Percentiles rank a stretch among this genome's conserved stretches.
Evolutionary conservation across 2,329 filamentous ascomycete species (phyloP).

Genomic region (Amesomyces nigricolor): DNA sequence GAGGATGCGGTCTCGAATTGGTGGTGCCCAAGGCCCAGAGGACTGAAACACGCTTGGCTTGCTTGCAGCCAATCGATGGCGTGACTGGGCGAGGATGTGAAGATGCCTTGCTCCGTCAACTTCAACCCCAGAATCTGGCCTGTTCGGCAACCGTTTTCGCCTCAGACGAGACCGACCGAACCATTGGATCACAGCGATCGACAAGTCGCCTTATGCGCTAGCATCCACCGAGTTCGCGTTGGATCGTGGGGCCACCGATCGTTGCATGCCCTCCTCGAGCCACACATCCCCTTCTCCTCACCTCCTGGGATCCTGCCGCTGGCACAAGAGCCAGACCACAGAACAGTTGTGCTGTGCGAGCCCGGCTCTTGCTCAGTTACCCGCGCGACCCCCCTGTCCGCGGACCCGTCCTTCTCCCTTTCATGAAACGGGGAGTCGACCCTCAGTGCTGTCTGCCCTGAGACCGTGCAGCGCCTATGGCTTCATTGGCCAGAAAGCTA

Average conservation of each 20-base stretch:
- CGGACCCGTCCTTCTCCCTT: background rate
- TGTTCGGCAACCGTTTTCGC: conserved; percentile 15
- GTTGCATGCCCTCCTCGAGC: conserved; percentile 2
- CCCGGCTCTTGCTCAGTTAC: conserved; percentile 10
- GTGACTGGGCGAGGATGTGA: conserved; percentile 19
- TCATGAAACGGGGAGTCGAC: conserved; percentile 17
- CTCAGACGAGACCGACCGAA: conserved; percentile 6
- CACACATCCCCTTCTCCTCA: background rate
- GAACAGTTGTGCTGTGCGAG: background rate
- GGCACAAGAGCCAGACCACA: background rate
- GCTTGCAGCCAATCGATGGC: conserved; percentile 27
- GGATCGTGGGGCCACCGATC: conserved; percentile 11
- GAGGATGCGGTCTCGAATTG: background rate
- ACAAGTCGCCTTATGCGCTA: conserved; percentile 24
- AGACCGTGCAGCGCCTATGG: conserved; percentile 23
- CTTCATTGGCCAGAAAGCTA: conserved; percentile 27
- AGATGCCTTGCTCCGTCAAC: conserved; percentile 18
- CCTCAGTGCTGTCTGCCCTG: conserved; percentile 13
- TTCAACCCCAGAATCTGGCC: conserved; percentile 15
- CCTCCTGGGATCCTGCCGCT: conserved; percentile 7
- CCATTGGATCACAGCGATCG: conserved; percentile 23
- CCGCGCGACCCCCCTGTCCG: conserved; percentile 11
- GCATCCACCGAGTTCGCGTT: conserved; percentile 11
- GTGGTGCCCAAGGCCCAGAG: conserved; percentile 24
- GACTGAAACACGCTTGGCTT: conserved; percentile 27